Evolutionary conservation across 345 rosid species (phyloP).

Genomic region (Brassica incana): DNA sequence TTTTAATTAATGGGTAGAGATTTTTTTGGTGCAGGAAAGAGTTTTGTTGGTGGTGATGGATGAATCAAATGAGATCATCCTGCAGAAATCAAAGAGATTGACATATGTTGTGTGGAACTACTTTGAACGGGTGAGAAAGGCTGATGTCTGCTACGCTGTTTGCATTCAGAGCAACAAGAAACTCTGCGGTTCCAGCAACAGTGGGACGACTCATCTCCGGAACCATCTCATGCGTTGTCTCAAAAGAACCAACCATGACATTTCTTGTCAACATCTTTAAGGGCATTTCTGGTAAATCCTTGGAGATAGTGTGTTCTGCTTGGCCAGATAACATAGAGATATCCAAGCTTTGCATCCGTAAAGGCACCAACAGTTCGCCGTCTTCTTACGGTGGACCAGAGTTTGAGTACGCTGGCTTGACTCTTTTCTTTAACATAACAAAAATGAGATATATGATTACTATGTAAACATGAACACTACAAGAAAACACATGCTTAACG

Average conservation of each 20-base stretch:
- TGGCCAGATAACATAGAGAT: constrained; percentile 78
- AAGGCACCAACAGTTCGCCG: constrained; percentile 26
- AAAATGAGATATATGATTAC: not conserved
- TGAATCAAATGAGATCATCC: constrained; percentile 53
- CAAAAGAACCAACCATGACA: constrained; percentile 79
- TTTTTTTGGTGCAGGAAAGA: too few relatives aligned
- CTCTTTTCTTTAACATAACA: not conserved
- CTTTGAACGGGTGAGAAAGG: constrained; percentile 86
- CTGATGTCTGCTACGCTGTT: constrained; percentile 84
- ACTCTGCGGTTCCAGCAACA: constrained; percentile 95
- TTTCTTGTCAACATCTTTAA: constrained; percentile 60
- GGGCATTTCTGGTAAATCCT: constrained; percentile 44
- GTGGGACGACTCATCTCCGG: constrained; percentile 94
- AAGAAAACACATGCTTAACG: too few relatives aligned
- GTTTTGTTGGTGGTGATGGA: constrained; percentile 55
- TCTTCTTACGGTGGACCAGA: constrained; percentile 65
- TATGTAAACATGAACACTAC: not conserved
- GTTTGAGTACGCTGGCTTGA: constrained; percentile 56
- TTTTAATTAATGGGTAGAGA: not conserved
- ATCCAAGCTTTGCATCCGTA: constrained; percentile 52
- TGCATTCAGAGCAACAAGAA: constrained; percentile 80
- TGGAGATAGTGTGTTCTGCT: constrained; percentile 81
- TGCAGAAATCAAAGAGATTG: constrained; percentile 84
- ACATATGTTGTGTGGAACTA: constrained; percentile 98
- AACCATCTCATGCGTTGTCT: constrained; percentile 92